phyloP scores from a whole-genome alignment of 73 alveolate species.

The Halteria grandinella region DNA sequence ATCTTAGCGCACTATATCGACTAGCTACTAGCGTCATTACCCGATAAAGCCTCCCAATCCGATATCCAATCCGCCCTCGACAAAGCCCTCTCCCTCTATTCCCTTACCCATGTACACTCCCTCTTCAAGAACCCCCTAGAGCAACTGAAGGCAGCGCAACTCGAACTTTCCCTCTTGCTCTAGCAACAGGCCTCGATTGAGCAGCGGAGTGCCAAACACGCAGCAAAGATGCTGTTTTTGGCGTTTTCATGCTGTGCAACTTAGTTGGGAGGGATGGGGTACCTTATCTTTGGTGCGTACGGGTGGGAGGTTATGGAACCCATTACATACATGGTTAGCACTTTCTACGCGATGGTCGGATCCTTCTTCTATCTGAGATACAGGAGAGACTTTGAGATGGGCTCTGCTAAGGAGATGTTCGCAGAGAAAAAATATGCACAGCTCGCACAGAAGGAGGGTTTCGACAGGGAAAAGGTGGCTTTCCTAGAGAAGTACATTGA shows the following conservation, averaged over 20 bases:
- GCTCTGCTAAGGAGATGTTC: constrained; percentile 42
- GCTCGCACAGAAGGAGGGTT: not conserved
- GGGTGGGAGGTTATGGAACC: constrained; percentile 76
- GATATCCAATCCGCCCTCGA: not conserved
- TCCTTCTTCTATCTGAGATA: constrained; percentile 46
- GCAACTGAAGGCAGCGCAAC: constrained; percentile 7
- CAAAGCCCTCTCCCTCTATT: not conserved
- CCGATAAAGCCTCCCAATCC: not conserved
- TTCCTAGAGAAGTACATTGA: constrained; percentile 51
- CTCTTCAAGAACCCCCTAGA: constrained; percentile 1
- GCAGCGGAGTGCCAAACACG: not conserved
- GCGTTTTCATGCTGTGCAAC: constrained; percentile 27
- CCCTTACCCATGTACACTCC: not conserved
- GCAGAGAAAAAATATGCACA: not conserved
- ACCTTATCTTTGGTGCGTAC: constrained; percentile 26
- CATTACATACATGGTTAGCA: constrained; percentile 55
- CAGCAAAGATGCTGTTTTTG: not conserved
- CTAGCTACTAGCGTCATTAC: not conserved
- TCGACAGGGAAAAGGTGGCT: constrained; percentile 37
- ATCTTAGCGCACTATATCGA: constrained; percentile 32
- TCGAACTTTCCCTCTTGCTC: constrained; percentile 1
- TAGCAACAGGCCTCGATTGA: not conserved
- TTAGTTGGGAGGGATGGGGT: constrained; percentile 42
- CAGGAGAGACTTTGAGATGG: constrained; percentile 55
- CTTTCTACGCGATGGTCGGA: constrained; percentile 61